Percentiles rank a stretch among this genome's conserved stretches.
Evolutionary conservation across 768 basidiomycete species (phyloP).

Genomic region (Macrolepiota fuliginosa): DNA sequence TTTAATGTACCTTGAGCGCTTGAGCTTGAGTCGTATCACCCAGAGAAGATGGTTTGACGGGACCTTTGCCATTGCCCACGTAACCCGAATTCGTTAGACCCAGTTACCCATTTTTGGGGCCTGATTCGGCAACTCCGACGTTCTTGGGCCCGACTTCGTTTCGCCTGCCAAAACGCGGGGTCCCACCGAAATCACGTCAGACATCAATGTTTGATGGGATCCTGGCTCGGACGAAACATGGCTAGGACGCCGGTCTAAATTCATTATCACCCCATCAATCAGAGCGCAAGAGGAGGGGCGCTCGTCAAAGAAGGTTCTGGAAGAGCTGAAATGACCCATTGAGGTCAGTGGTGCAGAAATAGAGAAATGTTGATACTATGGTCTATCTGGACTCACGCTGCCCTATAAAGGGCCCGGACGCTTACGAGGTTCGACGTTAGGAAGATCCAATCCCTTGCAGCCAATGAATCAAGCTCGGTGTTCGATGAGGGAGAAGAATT

Average conservation of each 20-base stretch:
- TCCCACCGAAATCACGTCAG: no score
- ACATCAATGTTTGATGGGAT: no score
- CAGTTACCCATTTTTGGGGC: no score
- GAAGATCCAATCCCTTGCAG: constrained; percentile 43
- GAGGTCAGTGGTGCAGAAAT: constrained; percentile 40
- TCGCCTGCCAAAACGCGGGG: no score
- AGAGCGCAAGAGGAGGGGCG: constrained; percentile 25
- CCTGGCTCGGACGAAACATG: constrained; percentile 34
- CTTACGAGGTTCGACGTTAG: constrained; percentile 42
- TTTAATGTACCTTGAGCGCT: no score
- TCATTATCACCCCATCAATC: constrained; percentile 25
- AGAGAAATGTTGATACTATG: constrained; percentile 31
- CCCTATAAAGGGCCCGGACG: constrained; percentile 35
- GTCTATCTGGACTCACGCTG: constrained; percentile 2
- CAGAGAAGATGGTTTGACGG: no score
- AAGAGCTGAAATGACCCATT: constrained; percentile 24
- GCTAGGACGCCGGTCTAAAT: constrained; percentile 38
- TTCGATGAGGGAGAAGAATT: constrained; percentile 53
- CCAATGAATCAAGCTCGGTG: constrained; percentile 59
- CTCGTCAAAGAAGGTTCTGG: constrained; percentile 23
- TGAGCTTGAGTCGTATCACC: no score
- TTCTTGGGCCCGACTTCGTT: no score
- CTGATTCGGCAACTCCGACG: no score
- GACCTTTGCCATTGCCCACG: no score
- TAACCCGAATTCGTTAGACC: no score